Evolutionary conservation across 176 grass and related monocot species (phyloP).

Genomic region (Tillandsia fasciculata): DNA sequence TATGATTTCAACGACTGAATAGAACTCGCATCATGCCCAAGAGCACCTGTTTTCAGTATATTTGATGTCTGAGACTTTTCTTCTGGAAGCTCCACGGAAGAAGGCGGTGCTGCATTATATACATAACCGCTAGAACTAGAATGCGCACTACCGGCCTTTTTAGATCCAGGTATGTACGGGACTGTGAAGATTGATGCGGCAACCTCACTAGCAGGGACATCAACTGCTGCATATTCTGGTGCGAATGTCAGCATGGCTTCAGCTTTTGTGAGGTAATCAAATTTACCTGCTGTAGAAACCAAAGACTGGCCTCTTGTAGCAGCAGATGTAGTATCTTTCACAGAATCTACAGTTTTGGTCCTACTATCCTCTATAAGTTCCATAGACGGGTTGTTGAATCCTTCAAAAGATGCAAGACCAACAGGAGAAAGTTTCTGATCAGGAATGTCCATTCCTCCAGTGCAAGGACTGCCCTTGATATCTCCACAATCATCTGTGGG

Average conservation of each 20-base stretch:
- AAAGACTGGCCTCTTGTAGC: slow-evolving; percentile 23
- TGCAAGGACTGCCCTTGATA: slow-evolving; percentile 52
- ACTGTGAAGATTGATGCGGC: slow-evolving; percentile 46
- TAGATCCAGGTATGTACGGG: slow-evolving; percentile 70
- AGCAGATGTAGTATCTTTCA: slow-evolving; percentile 47
- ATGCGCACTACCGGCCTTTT: slow-evolving; percentile 51
- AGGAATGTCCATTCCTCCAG: slow-evolving; percentile 56
- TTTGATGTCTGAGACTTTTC: slow-evolving; percentile 50
- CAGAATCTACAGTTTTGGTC: slow-evolving; percentile 43
- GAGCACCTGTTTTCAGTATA: slow-evolving; percentile 24
- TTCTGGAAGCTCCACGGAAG: slow-evolving; percentile 34
- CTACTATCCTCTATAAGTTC: slow-evolving; percentile 51
- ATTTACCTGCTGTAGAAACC: slow-evolving; percentile 45
- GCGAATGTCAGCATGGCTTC: slow-evolving; percentile 95
- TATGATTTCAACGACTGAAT: slow-evolving; percentile 54
- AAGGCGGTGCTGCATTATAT: slow-evolving; percentile 52
- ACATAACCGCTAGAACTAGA: slow-evolving; percentile 75
- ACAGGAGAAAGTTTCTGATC: slow-evolving; percentile 66
- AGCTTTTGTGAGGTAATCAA: slow-evolving; percentile 71
- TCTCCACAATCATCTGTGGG: slow-evolving; percentile 54
- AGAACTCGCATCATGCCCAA: slow-evolving; percentile 15
- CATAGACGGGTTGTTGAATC: slow-evolving; percentile 45
- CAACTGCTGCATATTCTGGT: slow-evolving; percentile 86
- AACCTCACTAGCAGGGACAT: slow-evolving; percentile 33
- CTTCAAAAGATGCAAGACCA: slow-evolving; percentile 61